Evolutionary conservation across 768 basidiomycete genomes (phyloP).

Genomic region (Collybia nuda): DNA sequence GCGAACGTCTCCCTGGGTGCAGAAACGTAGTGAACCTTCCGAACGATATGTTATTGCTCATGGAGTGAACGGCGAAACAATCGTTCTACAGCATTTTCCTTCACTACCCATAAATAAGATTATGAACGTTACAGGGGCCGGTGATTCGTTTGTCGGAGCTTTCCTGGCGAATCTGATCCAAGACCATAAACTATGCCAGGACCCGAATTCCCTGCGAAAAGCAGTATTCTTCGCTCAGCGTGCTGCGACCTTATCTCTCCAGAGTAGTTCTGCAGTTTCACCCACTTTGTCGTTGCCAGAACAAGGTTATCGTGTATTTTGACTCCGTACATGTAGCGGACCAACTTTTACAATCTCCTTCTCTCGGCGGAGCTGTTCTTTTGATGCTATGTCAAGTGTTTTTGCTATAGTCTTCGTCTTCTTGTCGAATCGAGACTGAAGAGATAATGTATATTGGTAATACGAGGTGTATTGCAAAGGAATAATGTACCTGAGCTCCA

Average conservation of each 20-base stretch:
- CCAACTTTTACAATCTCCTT: constrained; percentile 66
- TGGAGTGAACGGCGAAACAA: constrained; percentile 42
- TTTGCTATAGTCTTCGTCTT: constrained; percentile 42
- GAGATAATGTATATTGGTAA: not conserved
- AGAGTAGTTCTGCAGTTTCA: constrained; percentile 64
- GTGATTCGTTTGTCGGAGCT: constrained; percentile 87
- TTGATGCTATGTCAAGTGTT: constrained; percentile 30
- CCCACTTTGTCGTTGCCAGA: constrained; percentile 42
- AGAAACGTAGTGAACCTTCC: constrained; percentile 43
- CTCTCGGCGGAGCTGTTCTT: constrained; percentile 50
- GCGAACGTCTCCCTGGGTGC: constrained; percentile 47
- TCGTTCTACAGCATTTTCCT: constrained; percentile 77
- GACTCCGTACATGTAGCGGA: constrained; percentile 29
- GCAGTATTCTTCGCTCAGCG: constrained; percentile 59
- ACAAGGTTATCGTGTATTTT: no score
- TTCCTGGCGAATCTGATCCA: constrained; percentile 66
- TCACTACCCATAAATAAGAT: constrained; percentile 42
- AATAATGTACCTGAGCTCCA: constrained; percentile 59
- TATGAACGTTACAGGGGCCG: constrained; percentile 87
- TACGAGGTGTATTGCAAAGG: not conserved
- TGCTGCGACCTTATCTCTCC: constrained; percentile 62
- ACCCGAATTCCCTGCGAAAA: constrained; percentile 40
- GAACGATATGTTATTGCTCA: constrained; percentile 52
- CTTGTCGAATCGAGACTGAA: constrained; percentile 57
- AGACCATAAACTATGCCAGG: constrained; percentile 42